Conservation (phyloP, 441 rosid genomes). For the Raphanus hybrid region DNA sequence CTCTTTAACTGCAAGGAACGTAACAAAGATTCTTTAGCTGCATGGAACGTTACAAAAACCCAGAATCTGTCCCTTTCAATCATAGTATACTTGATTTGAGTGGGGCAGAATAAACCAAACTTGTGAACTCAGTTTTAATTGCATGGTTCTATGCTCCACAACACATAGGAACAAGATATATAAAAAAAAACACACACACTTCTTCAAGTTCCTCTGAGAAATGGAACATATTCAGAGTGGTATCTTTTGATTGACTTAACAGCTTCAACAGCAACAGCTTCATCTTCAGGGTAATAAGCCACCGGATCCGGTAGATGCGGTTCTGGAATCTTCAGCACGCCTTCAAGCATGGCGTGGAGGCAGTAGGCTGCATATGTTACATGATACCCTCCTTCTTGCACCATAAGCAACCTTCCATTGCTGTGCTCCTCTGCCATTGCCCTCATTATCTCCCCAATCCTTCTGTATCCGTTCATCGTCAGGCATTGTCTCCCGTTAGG, state of each 20-base stretch:
- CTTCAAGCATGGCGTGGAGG: constrained; percentile 87
- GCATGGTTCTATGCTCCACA: background rate
- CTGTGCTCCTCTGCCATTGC: constrained; percentile 55
- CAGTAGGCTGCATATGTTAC: constrained; percentile 91
- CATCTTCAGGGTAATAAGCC: constrained; percentile 79
- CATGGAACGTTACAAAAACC: background rate
- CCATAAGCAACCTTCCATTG: constrained; percentile 72
- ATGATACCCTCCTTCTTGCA: constrained; percentile 96
- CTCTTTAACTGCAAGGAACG: background rate
- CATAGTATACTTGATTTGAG: background rate
- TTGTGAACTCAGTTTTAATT: background rate
- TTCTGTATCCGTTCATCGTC: constrained; percentile 81
- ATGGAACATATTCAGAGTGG: constrained; percentile 57
- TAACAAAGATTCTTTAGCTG: background rate
- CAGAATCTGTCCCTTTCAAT: background rate
- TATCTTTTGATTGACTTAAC: constrained; percentile 57
- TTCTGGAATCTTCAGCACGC: constrained; percentile 63
- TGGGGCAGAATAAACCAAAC: constrained; percentile 13
- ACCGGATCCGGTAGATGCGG: constrained; percentile 65
- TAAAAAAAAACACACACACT: background rate
- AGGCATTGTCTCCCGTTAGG: constrained; percentile 90
- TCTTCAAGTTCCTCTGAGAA: constrained; percentile 49
- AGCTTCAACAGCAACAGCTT: constrained; percentile 55
- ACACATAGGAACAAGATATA: background rate
- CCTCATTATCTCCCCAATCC: constrained; percentile 62